Evolutionary conservation across 345 rosid species (phyloP).

Genomic region (Citrus mangshanensis): DNA sequence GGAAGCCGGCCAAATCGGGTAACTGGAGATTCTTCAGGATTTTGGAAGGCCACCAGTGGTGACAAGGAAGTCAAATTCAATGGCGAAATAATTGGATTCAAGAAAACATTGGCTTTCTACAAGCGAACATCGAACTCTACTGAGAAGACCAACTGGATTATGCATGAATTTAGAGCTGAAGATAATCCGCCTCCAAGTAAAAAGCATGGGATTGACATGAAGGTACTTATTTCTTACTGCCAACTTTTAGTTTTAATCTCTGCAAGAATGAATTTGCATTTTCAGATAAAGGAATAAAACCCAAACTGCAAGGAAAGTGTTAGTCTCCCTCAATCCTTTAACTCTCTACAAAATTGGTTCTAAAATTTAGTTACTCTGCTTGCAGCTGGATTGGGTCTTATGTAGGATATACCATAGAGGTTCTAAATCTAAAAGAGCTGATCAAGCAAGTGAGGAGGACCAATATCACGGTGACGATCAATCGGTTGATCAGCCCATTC

Average conservation of each 20-base stretch:
- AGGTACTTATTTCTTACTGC: neutral
- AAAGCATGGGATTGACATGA: neutral
- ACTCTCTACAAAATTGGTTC: too few relatives aligned
- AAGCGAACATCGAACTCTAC: neutral
- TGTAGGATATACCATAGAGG: neutral
- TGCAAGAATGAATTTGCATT: neutral
- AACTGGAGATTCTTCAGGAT: neutral
- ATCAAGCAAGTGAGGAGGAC: neutral
- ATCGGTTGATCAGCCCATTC: neutral
- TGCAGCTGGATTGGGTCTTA: neutral
- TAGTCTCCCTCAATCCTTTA: too few relatives aligned
- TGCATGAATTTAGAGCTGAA: neutral
- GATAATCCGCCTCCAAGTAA: neutral
- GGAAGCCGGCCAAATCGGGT: neutral
- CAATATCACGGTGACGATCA: neutral
- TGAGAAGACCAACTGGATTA: neutral
- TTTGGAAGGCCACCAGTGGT: neutral
- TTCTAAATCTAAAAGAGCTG: neutral
- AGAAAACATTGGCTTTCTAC: neutral
- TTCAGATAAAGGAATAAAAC: too few relatives aligned
- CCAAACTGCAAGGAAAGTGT: too few relatives aligned
- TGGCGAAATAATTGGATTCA: neutral
- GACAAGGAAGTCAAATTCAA: neutral
- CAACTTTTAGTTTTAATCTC: neutral
- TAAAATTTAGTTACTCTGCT: neutral